phyloP scores from a whole-genome alignment of 352 stramenopile species.

The Phytophthora pinifolia region DNA sequence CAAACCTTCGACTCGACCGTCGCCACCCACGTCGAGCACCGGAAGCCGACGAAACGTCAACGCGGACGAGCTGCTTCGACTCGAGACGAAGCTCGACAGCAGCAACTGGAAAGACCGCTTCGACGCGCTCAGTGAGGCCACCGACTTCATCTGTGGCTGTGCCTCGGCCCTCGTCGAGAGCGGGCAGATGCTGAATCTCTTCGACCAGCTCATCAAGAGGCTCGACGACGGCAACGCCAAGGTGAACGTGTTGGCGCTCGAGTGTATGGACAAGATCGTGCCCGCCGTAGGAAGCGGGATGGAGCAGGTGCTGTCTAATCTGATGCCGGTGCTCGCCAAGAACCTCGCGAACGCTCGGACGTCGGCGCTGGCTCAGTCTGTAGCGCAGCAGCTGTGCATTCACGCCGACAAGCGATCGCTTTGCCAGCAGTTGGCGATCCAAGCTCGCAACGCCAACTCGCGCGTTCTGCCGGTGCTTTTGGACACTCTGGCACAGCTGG shows the following conservation, averaged over 20 bases:
- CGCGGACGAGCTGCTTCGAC: constrained; percentile 31
- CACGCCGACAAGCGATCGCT: constrained; percentile 52
- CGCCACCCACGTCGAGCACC: constrained; percentile 17
- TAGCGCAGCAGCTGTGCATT: constrained; percentile 45
- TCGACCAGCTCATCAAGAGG: constrained; percentile 68
- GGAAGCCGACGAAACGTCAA: constrained; percentile 38
- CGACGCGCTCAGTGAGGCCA: constrained; percentile 50
- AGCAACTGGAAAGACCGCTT: constrained; percentile 83
- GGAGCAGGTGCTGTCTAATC: constrained; percentile 54
- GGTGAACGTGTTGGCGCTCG: constrained; percentile 60
- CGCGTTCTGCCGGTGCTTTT: constrained; percentile 61
- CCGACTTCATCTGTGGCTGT: constrained; percentile 33
- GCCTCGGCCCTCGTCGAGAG: constrained; percentile 26
- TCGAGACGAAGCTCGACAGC: constrained; percentile 59
- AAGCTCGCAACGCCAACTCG: constrained; percentile 54
- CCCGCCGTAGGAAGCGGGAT: constrained; percentile 48
- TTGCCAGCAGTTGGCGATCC: constrained; percentile 54
- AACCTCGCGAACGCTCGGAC: constrained; percentile 63
- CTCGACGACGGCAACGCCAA: constrained; percentile 81
- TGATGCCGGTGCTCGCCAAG: constrained; percentile 58
- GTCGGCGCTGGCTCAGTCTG: constrained; percentile 36
- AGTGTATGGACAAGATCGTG: constrained; percentile 56
- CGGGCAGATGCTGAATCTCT: constrained; percentile 56
- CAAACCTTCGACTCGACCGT: constrained; percentile 19
- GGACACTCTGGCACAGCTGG: constrained; percentile 48